Evolutionary conservation across 2,329 filamentous ascomycete genomes (phyloP), one percentile per base, ranked within the genome.

Genomic region (Microsporum audouinii): DNA sequence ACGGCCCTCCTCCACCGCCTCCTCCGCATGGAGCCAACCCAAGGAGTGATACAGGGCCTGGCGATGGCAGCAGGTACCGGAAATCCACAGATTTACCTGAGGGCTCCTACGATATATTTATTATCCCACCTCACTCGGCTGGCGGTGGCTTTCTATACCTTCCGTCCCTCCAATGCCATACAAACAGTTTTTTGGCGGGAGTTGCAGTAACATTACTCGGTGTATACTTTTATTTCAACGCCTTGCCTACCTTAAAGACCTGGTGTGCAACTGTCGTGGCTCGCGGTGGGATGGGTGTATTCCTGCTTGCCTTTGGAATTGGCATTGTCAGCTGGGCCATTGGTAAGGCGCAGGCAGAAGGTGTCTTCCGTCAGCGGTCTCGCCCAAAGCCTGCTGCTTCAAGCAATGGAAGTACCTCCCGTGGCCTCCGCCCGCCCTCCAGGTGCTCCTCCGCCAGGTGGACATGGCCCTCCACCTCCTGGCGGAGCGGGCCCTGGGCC

Each of bases 91-190:
- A 88, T 61, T 79, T 96, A 56, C 92, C 92, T 2, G 82, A 88
- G 0, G 91, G 92, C 60, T 95, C 94, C 72, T 97, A 96, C 75
- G 92, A 97, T 78, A 95, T 97, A 71, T 96, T 96, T 77, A 88
- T 96, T 72, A 91, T 97, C 69, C 92, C 92, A 5, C 89, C 91
- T 55, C 91, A 96, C 73, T 92, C 91, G 8, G 82, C 91, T 5
- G 92, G 92, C 59, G 84, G 86, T 0, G 92, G 92, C 38, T 96
- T 96, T 74, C 79, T 97, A 33, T 96, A 97, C 73, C 83, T 97
- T n/a, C 92, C 92, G 0, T 96, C 91, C 0, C 75, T 97, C 64
- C 83, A 87, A 70, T 88, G 89, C 23, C 89, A 94, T 69, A 81
- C 87, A 69, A 96, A 96, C 74, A 95, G 89, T 75, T 97, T 96